Percentiles rank a stretch among this genome's conserved stretches.
Evolutionary conservation across 176 grass and related monocot genomes (phyloP).

Genomic region (Pharus latifolius): DNA sequence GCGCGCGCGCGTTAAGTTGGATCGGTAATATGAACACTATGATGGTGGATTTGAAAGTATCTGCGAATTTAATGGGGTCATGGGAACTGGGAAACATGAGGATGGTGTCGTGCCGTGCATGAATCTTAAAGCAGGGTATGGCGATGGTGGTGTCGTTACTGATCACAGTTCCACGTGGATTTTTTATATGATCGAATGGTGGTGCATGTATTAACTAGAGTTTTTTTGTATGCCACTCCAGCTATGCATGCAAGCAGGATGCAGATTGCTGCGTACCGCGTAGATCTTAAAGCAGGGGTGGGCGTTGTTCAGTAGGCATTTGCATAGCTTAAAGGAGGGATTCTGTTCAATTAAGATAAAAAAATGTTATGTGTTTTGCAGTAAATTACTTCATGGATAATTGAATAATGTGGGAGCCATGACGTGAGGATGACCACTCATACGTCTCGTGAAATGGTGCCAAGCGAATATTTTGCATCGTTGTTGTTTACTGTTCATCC

Average conservation of each 20-base stretch:
- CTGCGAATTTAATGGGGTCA: not conserved
- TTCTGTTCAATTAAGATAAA: not conserved
- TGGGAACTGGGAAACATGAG: not conserved
- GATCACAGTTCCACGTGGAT: constrained; percentile 9
- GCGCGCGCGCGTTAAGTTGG: not conserved
- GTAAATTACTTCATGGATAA: not conserved
- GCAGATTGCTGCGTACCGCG: not conserved
- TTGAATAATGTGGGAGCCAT: constrained; percentile 3
- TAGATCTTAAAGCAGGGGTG: not conserved
- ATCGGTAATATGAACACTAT: not conserved
- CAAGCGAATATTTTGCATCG: no score
- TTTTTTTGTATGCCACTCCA: not conserved
- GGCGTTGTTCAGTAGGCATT: not conserved
- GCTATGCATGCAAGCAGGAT: constrained; percentile 20
- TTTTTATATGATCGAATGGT: not conserved
- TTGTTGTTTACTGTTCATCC: not conserved
- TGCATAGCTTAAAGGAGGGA: not conserved
- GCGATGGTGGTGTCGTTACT: not conserved
- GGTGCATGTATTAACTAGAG: not conserved
- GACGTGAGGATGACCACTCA: constrained; percentile 12
- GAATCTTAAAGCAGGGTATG: constrained; percentile 5
- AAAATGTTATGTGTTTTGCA: not conserved
- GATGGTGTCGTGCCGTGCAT: constrained; percentile 8
- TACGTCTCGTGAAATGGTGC: no score
- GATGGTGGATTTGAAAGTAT: not conserved